Conservation (phyloP, 1,284 basidiomycete genomes). For the Leccinum fuscescens region DNA sequence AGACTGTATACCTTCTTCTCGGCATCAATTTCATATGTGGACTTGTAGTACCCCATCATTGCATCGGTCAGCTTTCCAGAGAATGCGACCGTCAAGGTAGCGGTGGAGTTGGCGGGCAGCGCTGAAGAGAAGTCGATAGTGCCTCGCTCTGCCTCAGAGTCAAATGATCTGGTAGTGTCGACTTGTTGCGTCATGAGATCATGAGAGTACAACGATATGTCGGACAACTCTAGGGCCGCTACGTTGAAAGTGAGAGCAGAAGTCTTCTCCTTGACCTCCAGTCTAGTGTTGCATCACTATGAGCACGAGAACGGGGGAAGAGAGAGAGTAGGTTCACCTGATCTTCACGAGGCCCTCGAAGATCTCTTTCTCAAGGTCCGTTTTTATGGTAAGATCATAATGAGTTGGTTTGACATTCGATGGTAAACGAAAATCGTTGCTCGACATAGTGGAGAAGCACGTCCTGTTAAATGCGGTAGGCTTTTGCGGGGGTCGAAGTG, state of each 20-base stretch:
- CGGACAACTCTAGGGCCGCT: slow-evolving; percentile 66
- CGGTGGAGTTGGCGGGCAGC: slow-evolving; percentile 61
- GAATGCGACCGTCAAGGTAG: slow-evolving; percentile 63
- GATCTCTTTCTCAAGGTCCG: slow-evolving; percentile 71
- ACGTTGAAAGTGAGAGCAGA: slow-evolving; percentile 71
- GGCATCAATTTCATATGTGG: slow-evolving; percentile 54
- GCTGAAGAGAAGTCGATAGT: slow-evolving; percentile 55
- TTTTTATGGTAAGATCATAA: slow-evolving; percentile 84
- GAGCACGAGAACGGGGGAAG: slow-evolving; percentile 1
- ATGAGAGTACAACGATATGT: slow-evolving; percentile 63
- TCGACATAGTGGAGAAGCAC: slow-evolving; percentile 20
- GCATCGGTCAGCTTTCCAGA: slow-evolving; percentile 61
- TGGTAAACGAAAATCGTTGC: slow-evolving; percentile 67
- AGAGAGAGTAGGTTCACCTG: slow-evolving; percentile 43
- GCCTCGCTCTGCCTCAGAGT: slow-evolving; percentile 64
- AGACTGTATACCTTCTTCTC: slow-evolving; percentile 69
- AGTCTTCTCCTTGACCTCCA: slow-evolving; percentile 72
- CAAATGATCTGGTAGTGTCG: slow-evolving; percentile 50
- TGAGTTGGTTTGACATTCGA: slow-evolving; percentile 73
- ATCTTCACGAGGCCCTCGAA: slow-evolving; percentile 83
- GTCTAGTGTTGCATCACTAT: slow-evolving; percentile 40
- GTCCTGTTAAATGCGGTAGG: slow-evolving; percentile 10
- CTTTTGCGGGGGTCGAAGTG: slow-evolving; percentile 3
- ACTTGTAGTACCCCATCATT: slow-evolving; percentile 76
- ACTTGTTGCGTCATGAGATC: slow-evolving; percentile 54